Base-by-base conservation (phyloP, 352 stramenopile genomes). In the Phytophthora citricola region DNA sequence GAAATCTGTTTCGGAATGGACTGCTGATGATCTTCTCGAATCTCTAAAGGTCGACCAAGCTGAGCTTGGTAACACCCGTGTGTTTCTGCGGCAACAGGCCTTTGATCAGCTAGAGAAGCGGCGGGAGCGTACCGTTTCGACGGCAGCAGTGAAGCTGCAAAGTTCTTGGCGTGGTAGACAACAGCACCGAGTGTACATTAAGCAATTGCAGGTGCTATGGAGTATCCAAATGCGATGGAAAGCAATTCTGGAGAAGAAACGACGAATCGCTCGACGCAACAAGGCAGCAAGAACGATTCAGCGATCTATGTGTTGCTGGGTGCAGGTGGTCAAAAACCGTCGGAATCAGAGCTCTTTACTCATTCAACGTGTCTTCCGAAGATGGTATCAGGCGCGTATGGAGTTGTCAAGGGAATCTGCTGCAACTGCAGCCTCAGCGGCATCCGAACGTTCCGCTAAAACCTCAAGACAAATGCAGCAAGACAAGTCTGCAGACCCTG, bases 81-180 rank as follows among this genome's bases (percentile, higher is more conserved):
- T 94, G 14, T 94, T 94, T 69, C 57, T 94, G 47, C 60, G 81
- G 0, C 86, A 94, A 24, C 55, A 69, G 15, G 72, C 76, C 3
- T 93, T 91, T 58, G 82, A 94, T 47, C 69, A 74, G 41, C 57
- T 94, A 0, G 86, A 94, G 53, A 75, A 77, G 38, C 69, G 51
- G 17, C 78, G 83, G 10, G 78, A 90, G 24, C 14, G 15, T 22
- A 46, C 76, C 9, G 34, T 91, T 11, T 53, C 44, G 17, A 51
- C 26, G 9, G 80, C 63, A 26, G 66, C 69, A 5, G 55, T 79
- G 3, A 70, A 51, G 44, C 52, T 94, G 24, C 86, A 94, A 57
- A 82, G 73, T 32, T 67, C 50, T 27, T 92, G 84, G 84, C 78
- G 74, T 51, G 58, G 58, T 0, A 68, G 56, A 39, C 43, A 58